A percentile compares a stretch with the other conserved stretches of the same genome.
phyloP scores from a whole-genome alignment of 371 early-diverging fungal genomes.

The Rhizopus sp. region DNA sequence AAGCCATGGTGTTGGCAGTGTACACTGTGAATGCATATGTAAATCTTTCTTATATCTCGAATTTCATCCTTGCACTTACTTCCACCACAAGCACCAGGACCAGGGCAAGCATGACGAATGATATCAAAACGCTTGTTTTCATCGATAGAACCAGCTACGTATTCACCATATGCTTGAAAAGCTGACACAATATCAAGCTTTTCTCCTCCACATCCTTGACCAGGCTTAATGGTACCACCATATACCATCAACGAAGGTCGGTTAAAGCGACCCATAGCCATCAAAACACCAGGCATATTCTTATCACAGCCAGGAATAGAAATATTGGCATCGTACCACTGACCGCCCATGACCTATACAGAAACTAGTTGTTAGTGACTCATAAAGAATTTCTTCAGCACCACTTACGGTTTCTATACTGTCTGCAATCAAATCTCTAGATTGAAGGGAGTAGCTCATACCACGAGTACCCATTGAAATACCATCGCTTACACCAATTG shows the following conservation, averaged over 20 bases:
- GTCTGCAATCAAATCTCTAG: constrained; percentile 97
- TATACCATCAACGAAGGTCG: constrained; percentile 95
- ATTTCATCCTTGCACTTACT: constrained; percentile 38
- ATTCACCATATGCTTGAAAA: constrained; percentile 95
- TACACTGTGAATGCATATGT: constrained; percentile 69
- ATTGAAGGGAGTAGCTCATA: constrained; percentile 95
- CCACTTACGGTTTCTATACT: constrained; percentile 90
- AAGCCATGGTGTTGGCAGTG: constrained; percentile 97
- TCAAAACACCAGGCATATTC: constrained; percentile 97
- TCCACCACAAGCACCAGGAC: constrained; percentile 97
- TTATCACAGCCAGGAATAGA: constrained; percentile 83
- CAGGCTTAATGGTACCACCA: constrained; percentile 88
- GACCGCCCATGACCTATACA: constrained; percentile 29
- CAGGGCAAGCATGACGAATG: constrained; percentile 91
- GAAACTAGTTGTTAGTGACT: background rate
- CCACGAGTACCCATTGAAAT: constrained; percentile 96
- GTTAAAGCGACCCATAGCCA: constrained; percentile 94
- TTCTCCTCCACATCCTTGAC: constrained; percentile 64
- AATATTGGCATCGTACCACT: constrained; percentile 34
- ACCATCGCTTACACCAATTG: constrained; percentile 96
- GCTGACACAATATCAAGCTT: constrained; percentile 92
- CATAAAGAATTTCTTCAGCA: background rate
- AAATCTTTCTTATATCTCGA: background rate
- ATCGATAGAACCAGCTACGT: constrained; percentile 83
- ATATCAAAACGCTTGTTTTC: constrained; percentile 87